Evolutionary conservation across 2,329 filamentous ascomycete genomes (phyloP), one percentile per base, ranked within the genome.

Genomic region (Alternaria incomplexa): DNA sequence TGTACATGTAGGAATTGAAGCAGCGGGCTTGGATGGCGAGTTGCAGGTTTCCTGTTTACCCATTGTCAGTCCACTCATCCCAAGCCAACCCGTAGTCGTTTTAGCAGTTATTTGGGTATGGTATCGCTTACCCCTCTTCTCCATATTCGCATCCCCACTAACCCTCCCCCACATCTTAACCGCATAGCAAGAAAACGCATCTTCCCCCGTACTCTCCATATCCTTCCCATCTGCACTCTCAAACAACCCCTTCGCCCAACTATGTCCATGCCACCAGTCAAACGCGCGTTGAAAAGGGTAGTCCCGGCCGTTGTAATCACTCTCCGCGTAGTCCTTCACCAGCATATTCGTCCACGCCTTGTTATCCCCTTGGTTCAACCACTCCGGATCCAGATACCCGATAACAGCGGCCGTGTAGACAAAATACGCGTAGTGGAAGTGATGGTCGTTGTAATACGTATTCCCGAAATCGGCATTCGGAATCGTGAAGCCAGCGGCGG

Each of bases 211-310:
- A 28, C 92, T 96, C 79, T 98, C 96, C 81, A 94, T 87, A 77
- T 95, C 89, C 81, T 94, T 94, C 64, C 92, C 92, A 77, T 95
- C 91, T 58, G 83, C 83, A 40, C 87, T 85, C 65, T 91, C 87
- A 72, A 88, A 92, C 6, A 95, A 81, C 1, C 92, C 92, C 58
- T 93, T 93, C 3, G 95, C 95, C 93, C 95, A 97, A 62, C 91
- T 93, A 84, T 98, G 96, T 2, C 95, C 96, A 74, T 96, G 89
- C 79, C 90, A 98, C 93, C 93, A 97, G 80, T 98, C 96, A 75
- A 97, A 98, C 60, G 85, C 88, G 52, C 96, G 88, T 64, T 87
- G 94, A 69, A 93, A 90, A 0, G 95, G 94, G 79, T 96, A 98
- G 54, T 77, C 74, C 1, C 73, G 53, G 2, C 74, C 73, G 71